A percentile compares a stretch with the other conserved stretches of the same genome.
phyloP scores from a whole-genome alignment of 306 rosid genomes.

The Crataegus laevigata region DNA sequence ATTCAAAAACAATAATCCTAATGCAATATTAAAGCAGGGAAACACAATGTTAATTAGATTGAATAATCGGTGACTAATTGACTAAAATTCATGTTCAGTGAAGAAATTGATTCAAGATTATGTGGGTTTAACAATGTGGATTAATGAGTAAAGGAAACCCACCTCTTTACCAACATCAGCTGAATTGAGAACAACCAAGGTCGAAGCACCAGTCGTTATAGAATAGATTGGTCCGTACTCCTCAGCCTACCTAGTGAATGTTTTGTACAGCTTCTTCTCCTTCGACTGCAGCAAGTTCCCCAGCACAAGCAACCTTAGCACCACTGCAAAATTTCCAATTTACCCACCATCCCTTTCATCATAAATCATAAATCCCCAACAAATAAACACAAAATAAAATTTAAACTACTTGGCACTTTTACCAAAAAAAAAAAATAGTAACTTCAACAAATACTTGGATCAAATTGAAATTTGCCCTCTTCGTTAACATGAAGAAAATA shows the following conservation, averaged over 20 bases:
- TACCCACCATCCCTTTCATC: not conserved
- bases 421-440: not conserved
- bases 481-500: not conserved
- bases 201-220: constrained; percentile 72
- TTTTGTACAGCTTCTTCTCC: constrained; percentile 89
- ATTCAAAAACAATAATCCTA: too few relatives aligned
- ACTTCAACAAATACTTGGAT: not conserved
- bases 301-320: constrained; percentile 70
- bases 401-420: constrained; percentile 28
- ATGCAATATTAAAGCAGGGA: too few relatives aligned
- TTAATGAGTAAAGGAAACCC: too few relatives aligned
- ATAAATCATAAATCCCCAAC: not conserved
- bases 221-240: constrained; percentile 71
- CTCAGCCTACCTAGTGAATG: constrained; percentile 60
- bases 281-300: constrained; percentile 86
- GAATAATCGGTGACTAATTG: too few relatives aligned
- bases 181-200: constrained; percentile 71
- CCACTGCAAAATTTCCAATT: constrained; percentile 38
- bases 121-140: too few relatives aligned
- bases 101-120: not conserved
- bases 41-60: too few relatives aligned
- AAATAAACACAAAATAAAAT: not conserved
- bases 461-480: not conserved
- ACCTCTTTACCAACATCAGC: constrained; percentile 75
- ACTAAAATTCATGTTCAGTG: too few relatives aligned